Base-by-base conservation (phyloP, 1,284 basidiomycete species). In the Tylopilus orsonianus region DNA sequence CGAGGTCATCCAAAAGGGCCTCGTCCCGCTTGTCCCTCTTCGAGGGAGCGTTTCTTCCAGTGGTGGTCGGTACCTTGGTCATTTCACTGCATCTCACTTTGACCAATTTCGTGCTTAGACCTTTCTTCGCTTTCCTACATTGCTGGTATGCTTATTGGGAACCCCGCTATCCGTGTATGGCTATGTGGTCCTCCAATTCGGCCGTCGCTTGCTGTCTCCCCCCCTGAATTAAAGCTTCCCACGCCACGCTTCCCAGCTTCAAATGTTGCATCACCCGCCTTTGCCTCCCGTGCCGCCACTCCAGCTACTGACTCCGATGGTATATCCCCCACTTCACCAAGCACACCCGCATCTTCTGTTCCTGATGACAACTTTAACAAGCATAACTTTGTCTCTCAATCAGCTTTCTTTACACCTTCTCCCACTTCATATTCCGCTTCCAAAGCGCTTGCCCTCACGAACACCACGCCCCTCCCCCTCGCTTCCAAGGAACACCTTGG, bases 1-100 rank as follows among this genome's bases (percentile, higher is more conserved):
- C 49, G 76, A 80, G 29, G 78, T 93, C 45, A 78, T 95, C 42
- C 70, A 75, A 39, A 81, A 82, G 53, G 82, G 89, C 56, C 79
- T 94, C 57, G 89, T 84, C 0, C 90, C 91, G 0, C 70, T 93
- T 24, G 87, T 94, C 2, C 91, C 91, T n/a, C 73, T 93, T 5
- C 80, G 91, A 8, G 88, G 89, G 26, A 87, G 81, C 52, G 88
- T 94, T 58, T 90, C 87, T 23, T 85, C 91, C 7, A 88, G 84
- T 41, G 91, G 91, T 73, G 83, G 85, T 85, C 56, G 44, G 70
- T 50, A 10, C 27, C 38, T 33, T 24, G 3, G 24, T n/a, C 3
- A 0, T 37, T 27, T 26, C 18, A 8, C 5, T 24, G 6, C 47
- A 51, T 23, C 46, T 43, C 35, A 4, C 38, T 7, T 8, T 26